Evolutionary conservation across 73 alveolate species (phyloP), one percentile per base, ranked within the genome.

Genomic region (Tetrahymena elliotti): DNA sequence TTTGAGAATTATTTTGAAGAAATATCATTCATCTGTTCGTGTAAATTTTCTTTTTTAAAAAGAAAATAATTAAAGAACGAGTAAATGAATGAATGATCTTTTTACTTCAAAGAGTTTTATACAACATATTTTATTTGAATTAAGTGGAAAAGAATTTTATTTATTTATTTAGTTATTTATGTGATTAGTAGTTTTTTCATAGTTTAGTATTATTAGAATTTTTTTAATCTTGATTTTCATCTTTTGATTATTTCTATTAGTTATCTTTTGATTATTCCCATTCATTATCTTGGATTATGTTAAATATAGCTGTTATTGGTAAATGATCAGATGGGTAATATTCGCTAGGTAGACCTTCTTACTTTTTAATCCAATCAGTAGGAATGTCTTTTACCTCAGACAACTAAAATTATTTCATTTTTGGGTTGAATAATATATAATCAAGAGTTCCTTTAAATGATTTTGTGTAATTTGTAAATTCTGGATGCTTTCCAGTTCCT

Each of bases 401-500:
- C 4, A 84, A 24, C 41, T 47, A 24, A 35, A 33, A 68, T n/a
- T 53, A 41, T n/a, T 92, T 88, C 38, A 83, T 52, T 41, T 94
- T 94, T 68, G 88, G 88, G 92, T 94, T 93, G 53, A 40, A 94
- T 33, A 84, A 94, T n/a, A 94, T 94, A 54, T 94, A 88, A 35
- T 94, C 96, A 33, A 94, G 53, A 33, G 94, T 68, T 11, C 95
- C 96, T 41, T 94, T 40, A 88, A 94, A 94, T 88, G 84, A 38
- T 88, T 88, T 12, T 9, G 96, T 94, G 37, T 94, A 94, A 84
- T 94, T 94, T 41, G 95, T 94, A 41, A 94, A 94, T 92, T 88
- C 27, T 9, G 96, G 96, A 38, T 38, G 93, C 33, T 94, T 94
- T 40, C 92, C 93, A 94, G 38, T 24, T 24, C 33, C 20, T 68